These are phyloP conservation scores for Talaromyces sp. DNA, from an alignment of 2,329 filamentous ascomycete species.

Conservation along the genomic window DNA sequence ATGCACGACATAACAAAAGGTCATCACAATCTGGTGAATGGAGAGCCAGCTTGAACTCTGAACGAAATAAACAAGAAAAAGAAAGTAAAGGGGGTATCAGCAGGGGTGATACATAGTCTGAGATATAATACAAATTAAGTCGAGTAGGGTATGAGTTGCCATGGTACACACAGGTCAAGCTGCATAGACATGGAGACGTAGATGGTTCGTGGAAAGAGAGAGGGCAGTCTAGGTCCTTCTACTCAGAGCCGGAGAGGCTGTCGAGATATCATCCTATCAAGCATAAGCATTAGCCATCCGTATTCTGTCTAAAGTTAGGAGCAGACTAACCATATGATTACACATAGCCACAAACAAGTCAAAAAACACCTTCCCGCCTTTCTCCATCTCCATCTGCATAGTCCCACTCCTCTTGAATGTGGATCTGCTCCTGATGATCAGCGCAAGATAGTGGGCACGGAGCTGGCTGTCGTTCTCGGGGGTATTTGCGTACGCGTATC, in stretches of 20 bases:
- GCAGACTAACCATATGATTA: slow-evolving; percentile 68
- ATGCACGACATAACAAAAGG: neutral
- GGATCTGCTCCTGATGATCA: slow-evolving; percentile 95
- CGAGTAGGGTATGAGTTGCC: neutral
- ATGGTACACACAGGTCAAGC: neutral
- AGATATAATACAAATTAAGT: slow-evolving; percentile 8
- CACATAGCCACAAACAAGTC: slow-evolving; percentile 97
- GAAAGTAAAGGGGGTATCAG: slow-evolving; percentile 46
- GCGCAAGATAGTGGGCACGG: slow-evolving; percentile 92
- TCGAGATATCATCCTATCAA: neutral
- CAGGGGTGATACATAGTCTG: slow-evolving; percentile 62
- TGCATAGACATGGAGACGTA: neutral
- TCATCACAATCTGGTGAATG: slow-evolving; percentile 2
- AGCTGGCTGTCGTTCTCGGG: slow-evolving; percentile 88
- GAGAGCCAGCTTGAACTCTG: neutral
- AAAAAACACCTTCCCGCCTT: slow-evolving; percentile 92
- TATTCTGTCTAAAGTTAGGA: neutral
- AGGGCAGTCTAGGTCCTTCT: neutral
- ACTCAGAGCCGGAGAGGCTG: neutral
- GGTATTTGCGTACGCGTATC: slow-evolving; percentile 94
- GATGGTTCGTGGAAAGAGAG: neutral
- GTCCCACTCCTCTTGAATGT: slow-evolving; percentile 98
- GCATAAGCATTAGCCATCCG: neutral
- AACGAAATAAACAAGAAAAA: neutral
- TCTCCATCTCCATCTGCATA: slow-evolving; percentile 98